Evolutionary conservation across 306 rosid species (phyloP).

Genomic region (Dalbergia cultrata): DNA sequence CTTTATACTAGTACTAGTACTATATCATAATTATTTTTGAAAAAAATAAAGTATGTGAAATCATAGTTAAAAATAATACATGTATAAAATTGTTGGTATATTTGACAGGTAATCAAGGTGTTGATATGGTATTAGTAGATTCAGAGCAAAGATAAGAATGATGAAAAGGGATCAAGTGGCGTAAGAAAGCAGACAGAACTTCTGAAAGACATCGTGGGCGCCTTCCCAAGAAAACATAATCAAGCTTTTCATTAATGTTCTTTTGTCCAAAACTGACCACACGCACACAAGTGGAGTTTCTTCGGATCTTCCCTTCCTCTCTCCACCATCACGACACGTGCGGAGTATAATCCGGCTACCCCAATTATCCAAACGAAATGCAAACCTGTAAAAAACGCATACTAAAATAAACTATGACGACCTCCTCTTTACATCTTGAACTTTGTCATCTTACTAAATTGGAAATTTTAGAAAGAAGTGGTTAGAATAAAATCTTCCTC

Average conservation of each 20-base stretch:
- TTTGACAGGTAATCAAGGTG: too few species aligned
- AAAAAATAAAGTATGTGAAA: too few species aligned
- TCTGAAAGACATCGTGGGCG: constrained; percentile 39
- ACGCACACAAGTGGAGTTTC: constrained; percentile 44
- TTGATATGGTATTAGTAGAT: not conserved
- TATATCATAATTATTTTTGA: too few species aligned
- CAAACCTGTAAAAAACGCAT: not conserved
- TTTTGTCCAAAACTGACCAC: constrained; percentile 38
- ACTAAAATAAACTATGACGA: too few species aligned
- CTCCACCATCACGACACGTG: constrained; percentile 37
- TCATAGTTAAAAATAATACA: too few species aligned
- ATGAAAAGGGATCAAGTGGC: not conserved
- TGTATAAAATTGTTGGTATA: too few species aligned
- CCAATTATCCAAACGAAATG: not conserved
- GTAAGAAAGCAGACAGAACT: constrained; percentile 47
- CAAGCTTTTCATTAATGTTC: constrained; percentile 39
- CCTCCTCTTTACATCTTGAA: not conserved
- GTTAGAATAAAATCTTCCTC: too few species aligned
- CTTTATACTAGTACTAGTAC: too few species aligned
- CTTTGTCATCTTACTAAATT: constrained; percentile 1
- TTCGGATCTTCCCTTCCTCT: not conserved
- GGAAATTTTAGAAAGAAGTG: not conserved
- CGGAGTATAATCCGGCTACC: constrained; percentile 14
- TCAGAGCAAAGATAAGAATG: not conserved
- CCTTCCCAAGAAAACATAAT: constrained; percentile 35